Percentiles rank a stretch among this genome's conserved stretches.
These are phyloP conservation scores for Botryotinia convoluta DNA, from an alignment of 2,329 filamentous ascomycete species.

Conservation along the genomic window DNA sequence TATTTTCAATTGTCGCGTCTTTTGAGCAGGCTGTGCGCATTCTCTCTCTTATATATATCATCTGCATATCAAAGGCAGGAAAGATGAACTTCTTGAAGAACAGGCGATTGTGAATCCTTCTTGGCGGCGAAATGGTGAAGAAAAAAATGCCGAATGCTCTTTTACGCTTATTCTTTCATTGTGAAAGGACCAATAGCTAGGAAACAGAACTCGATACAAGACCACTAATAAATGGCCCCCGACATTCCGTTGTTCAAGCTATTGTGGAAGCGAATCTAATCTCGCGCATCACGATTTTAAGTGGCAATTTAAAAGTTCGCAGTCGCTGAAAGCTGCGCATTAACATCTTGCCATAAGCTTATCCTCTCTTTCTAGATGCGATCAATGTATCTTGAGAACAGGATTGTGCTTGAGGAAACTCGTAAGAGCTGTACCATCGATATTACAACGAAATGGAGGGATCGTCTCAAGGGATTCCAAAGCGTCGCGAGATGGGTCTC, in stretches of 20 bases:
- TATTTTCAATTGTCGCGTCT: neutral
- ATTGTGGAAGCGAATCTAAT: neutral
- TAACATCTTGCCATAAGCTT: neutral
- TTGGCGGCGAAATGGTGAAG: neutral
- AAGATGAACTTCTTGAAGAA: neutral
- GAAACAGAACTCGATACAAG: neutral
- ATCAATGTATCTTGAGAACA: neutral
- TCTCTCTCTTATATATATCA: neutral
- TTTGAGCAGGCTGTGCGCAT: neutral
- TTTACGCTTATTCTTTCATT: neutral
- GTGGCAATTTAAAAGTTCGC: neutral
- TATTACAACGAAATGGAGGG: neutral
- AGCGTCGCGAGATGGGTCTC: neutral
- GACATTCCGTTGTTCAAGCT: neutral
- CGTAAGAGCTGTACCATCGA: neutral
- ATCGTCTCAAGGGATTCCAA: neutral
- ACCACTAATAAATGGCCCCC: neutral
- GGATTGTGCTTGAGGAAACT: neutral
- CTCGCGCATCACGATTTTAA: neutral
- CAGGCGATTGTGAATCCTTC: neutral
- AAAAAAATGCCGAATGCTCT: neutral
- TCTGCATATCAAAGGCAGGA: neutral
- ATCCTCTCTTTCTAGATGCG: neutral
- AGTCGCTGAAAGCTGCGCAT: slow-evolving; percentile 1
- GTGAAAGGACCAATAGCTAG: neutral